Conservation (phyloP, 345 rosid species). For the Alliaria petiolata region DNA sequence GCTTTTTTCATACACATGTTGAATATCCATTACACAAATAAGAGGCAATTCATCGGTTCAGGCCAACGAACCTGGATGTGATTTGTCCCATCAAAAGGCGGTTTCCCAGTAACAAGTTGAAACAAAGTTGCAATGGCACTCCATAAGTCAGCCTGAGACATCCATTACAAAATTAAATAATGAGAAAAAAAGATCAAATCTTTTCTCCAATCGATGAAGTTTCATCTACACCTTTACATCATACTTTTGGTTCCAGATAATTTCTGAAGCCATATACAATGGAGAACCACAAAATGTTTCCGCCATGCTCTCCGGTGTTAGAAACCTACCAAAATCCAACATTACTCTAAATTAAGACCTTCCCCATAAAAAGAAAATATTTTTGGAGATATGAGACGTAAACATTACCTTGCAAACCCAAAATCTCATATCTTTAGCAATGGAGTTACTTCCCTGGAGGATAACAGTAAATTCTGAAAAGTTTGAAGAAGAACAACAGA, state of each 20-base stretch:
- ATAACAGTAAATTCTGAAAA: slow-evolving; percentile 64
- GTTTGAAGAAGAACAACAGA: slow-evolving; percentile 4
- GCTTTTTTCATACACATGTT: background rate
- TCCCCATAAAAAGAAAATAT: background rate
- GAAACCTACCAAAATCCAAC: slow-evolving; percentile 42
- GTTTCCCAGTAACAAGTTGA: slow-evolving; percentile 78
- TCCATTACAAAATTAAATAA: background rate
- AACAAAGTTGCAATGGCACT: slow-evolving; percentile 82
- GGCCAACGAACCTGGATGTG: slow-evolving; percentile 51
- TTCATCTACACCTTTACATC: slow-evolving; percentile 83
- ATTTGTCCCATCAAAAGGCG: slow-evolving; percentile 70
- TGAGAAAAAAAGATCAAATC: background rate
- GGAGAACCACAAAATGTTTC: slow-evolving; percentile 84
- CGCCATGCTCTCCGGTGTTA: slow-evolving; percentile 64
- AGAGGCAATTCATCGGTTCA: background rate
- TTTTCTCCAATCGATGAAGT: background rate
- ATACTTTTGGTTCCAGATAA: slow-evolving; percentile 67
- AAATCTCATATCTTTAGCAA: slow-evolving; percentile 79
- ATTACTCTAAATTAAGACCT: slow-evolving; percentile 3
- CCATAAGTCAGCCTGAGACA: slow-evolving; percentile 76
- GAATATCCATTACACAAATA: too few species aligned
- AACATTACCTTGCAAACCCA: slow-evolving; percentile 78
- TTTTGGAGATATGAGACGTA: background rate
- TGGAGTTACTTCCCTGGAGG: slow-evolving; percentile 48
- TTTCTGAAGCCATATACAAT: slow-evolving; percentile 89